A percentile compares a stretch with the other conserved stretches of the same genome.
Evolutionary conservation across 208 protist genomes (phyloP).

Genomic region (Balamuthia mandrillaris): DNA sequence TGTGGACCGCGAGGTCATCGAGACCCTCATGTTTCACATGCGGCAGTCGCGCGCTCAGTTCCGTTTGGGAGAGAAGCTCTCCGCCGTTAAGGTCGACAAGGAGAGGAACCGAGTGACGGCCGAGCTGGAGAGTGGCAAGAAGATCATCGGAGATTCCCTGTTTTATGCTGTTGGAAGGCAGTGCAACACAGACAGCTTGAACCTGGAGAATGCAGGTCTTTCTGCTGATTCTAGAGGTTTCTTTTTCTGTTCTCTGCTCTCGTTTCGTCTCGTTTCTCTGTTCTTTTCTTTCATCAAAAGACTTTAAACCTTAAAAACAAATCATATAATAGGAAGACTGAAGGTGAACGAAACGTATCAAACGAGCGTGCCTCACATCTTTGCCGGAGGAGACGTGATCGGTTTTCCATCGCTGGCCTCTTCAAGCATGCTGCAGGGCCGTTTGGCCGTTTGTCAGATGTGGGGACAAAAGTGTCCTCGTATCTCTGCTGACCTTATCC

Average conservation of each 20-base stretch:
- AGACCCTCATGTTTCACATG: constrained; percentile 39
- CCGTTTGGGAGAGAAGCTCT: constrained; percentile 38
- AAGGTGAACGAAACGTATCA: constrained; percentile 24
- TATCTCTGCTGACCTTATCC: constrained; percentile 2
- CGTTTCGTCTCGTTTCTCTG: not conserved
- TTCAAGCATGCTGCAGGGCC: constrained; percentile 21
- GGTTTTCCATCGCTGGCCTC: constrained; percentile 37
- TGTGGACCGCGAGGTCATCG: constrained; percentile 43
- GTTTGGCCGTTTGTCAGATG: constrained; percentile 34
- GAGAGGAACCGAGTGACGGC: constrained; percentile 6
- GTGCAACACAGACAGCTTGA: constrained; percentile 39
- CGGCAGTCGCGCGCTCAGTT: constrained; percentile 34
- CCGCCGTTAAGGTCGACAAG: not conserved
- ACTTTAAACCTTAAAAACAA: not conserved
- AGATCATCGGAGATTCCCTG: constrained; percentile 37
- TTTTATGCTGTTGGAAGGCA: constrained; percentile 45
- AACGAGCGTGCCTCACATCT: constrained; percentile 36
- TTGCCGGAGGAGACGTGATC: constrained; percentile 35
- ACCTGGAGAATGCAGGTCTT: not conserved
- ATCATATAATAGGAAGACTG: not conserved
- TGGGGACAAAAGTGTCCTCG: constrained; percentile 8
- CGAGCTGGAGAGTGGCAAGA: constrained; percentile 41
- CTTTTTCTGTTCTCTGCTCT: not conserved
- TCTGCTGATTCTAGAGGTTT: constrained; percentile 25
- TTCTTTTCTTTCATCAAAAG: not conserved